These are phyloP conservation scores for Golubevia sp. DNA, from an alignment of 1,284 basidiomycete genomes.

Conservation along the genomic window DNA sequence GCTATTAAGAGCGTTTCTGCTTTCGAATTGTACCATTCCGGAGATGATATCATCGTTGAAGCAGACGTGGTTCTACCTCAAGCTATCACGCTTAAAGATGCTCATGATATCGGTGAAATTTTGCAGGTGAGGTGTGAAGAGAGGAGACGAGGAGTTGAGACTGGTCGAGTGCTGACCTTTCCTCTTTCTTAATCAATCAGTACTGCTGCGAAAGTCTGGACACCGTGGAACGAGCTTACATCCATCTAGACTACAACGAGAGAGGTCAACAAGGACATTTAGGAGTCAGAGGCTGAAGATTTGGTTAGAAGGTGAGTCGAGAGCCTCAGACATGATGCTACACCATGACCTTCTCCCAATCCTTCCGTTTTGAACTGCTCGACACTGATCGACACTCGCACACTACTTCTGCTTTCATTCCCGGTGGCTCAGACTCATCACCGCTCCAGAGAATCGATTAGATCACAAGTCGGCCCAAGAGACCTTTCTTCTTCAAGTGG, in stretches of 20 bases:
- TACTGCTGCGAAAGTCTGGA: slow-evolving; percentile 39
- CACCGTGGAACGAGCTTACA: slow-evolving; percentile 44
- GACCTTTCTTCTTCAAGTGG: slow-evolving; percentile 91
- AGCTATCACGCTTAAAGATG: slow-evolving; percentile 49
- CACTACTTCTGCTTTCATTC: too few species aligned
- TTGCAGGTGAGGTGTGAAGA: background rate
- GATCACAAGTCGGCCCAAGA: slow-evolving; percentile 72
- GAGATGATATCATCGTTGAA: slow-evolving; percentile 55
- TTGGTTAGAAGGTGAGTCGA: slow-evolving; percentile 70
- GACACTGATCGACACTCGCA: too few species aligned
- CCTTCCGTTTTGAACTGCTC: too few species aligned
- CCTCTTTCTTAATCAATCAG: background rate
- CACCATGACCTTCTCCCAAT: too few species aligned
- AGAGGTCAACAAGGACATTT: slow-evolving; percentile 42
- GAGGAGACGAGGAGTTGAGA: background rate
- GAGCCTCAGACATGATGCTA: background rate
- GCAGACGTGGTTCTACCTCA: slow-evolving; percentile 50
- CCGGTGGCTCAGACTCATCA: slow-evolving; percentile 84
- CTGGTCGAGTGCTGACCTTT: background rate
- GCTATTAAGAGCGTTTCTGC: slow-evolving; percentile 44
- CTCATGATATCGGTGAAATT: slow-evolving; percentile 50
- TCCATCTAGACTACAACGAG: slow-evolving; percentile 53
- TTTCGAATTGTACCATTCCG: slow-evolving; percentile 55
- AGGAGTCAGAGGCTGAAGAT: too few species aligned
- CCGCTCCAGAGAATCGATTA: slow-evolving; percentile 77